A percentile compares a stretch with the other conserved stretches of the same genome.
Conservation (phyloP, 2,329 filamentous ascomycete species). For the Monilinia laxa region DNA sequence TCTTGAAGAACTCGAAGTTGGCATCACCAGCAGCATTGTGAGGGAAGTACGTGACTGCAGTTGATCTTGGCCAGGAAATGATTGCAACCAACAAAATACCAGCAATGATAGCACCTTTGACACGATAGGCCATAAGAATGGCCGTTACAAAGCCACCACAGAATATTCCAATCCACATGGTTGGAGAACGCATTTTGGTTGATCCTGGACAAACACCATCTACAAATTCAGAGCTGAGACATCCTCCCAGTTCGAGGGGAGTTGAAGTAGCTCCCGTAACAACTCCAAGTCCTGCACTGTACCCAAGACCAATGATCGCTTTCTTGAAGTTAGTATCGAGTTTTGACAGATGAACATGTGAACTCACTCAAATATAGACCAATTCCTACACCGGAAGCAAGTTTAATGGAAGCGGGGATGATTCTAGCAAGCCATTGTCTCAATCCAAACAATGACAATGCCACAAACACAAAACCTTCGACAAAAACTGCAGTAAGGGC, state of each 20-base stretch:
- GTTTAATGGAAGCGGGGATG: slow-evolving; percentile 81
- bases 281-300: slow-evolving; percentile 77
- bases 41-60: slow-evolving; percentile 78
- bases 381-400: slow-evolving; percentile 82
- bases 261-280: slow-evolving; percentile 67
- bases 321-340: not conserved
- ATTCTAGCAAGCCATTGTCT: slow-evolving; percentile 87
- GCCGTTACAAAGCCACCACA: slow-evolving; percentile 78
- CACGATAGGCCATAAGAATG: slow-evolving; percentile 77
- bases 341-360: not conserved
- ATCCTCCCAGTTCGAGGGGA: slow-evolving; percentile 71
- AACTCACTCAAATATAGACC: slow-evolving; percentile 62
- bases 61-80: slow-evolving; percentile 84
- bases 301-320: slow-evolving; percentile 72
- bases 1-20: slow-evolving; percentile 81
- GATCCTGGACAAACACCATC: slow-evolving; percentile 58
- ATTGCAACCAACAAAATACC: slow-evolving; percentile 82
- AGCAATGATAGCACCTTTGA: slow-evolving; percentile 82
- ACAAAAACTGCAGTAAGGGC: slow-evolving; percentile 86
- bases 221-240: slow-evolving; percentile 28
- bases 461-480: slow-evolving; percentile 83
- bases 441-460: slow-evolving; percentile 73
- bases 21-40: slow-evolving; percentile 66
- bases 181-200: slow-evolving; percentile 77
- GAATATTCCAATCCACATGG: slow-evolving; percentile 88